phyloP scores from a whole-genome alignment of 257 asterid species.

The Rauvolfia tetraphylla region DNA sequence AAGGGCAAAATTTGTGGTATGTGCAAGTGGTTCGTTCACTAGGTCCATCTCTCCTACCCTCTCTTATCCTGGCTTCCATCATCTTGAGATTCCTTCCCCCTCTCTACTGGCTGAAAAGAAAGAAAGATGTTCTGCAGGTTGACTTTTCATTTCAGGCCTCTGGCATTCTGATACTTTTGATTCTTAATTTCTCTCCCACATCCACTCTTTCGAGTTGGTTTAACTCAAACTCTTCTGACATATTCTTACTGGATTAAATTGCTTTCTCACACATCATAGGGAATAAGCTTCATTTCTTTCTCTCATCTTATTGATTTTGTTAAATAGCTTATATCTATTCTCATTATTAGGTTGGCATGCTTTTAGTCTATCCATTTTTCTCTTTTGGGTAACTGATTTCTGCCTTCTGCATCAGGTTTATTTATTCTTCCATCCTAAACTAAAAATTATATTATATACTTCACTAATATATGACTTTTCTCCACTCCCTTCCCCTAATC shows the following conservation, averaged over 20 bases:
- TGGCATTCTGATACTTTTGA: background rate
- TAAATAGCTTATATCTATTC: background rate
- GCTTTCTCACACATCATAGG: background rate
- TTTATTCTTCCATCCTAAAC: background rate
- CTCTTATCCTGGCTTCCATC: background rate
- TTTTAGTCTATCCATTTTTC: background rate
- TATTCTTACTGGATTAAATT: background rate
- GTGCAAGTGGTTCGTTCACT: background rate
- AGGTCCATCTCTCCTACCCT: background rate
- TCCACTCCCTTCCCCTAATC: background rate
- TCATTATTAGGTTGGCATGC: background rate
- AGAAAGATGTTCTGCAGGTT: background rate
- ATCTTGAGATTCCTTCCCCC: background rate
- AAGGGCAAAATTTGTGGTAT: background rate
- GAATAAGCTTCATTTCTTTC: background rate
- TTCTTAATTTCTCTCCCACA: no score
- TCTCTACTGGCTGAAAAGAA: background rate
- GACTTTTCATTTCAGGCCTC: background rate
- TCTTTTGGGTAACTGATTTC: background rate
- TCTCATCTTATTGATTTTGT: background rate
- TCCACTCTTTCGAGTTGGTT: background rate
- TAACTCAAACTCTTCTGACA: background rate
- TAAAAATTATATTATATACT: no score
- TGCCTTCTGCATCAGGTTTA: background rate
- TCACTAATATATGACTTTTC: background rate